Evolutionary conservation across 108 stramenopile genomes (phyloP), one percentile per base, ranked within the genome.

Genomic region (Craspedostauros australis): DNA sequence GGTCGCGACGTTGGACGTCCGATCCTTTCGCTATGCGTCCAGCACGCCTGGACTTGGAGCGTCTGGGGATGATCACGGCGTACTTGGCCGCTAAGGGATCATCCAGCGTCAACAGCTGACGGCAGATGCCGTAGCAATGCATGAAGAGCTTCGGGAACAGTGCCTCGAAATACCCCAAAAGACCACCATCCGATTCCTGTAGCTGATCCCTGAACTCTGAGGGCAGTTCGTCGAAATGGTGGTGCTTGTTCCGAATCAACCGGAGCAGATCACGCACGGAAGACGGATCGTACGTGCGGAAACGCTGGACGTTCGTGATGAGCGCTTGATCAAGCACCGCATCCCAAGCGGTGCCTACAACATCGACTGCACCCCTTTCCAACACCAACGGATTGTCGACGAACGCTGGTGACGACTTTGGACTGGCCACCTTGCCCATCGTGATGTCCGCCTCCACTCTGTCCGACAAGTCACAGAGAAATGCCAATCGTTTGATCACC

Each of bases 241-340:
- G 92, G 39, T 91, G 75, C 62, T 97, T 97, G 60, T 97, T 97
- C 31, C 96, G 68, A 55, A 97, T 89, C 55, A 97, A 67, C 40
- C 96, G 68, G 25, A 97, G 62, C 18, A 82, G 68, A 58, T 97
- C 96, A 21, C 94, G 63, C 28, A 95, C 80, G 48, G 87, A 90
- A 32, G 80, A 81, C 37, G 80, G 78, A 51, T 96, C 96, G 49
- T 97, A 97, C 14, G 89, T 93, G 5, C 96, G 75, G 39, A 86
- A 93, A 27, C 66, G 78, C 45, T 75, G 66, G 8, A 88, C 83
- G 58, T 93, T 94, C 27, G 68, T 72, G 16, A 95, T 64, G 12
- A 97, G 79, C 27, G 60, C 74, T 21, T 51, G 46, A 48, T 96
- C 95, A 16, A 97, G 66, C 26, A 67, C 64, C 24, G 59, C 61